phyloP scores from a whole-genome alignment of 2,329 filamentous ascomycete species.

The Macrophomina pseudophaseolina region DNA sequence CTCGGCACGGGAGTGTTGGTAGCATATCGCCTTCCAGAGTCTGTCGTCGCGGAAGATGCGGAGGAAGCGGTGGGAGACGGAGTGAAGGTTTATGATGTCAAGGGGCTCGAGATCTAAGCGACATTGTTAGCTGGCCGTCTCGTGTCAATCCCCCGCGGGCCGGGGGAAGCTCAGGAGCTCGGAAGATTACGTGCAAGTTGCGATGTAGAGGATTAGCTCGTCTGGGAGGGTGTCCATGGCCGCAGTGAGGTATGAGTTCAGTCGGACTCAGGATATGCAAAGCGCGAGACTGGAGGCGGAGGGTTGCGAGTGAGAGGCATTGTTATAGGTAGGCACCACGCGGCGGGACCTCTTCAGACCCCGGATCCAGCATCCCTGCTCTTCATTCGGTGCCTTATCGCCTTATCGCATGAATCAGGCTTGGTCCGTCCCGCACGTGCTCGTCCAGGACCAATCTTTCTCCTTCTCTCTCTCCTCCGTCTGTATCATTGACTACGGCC shows the following conservation, averaged over 20 bases:
- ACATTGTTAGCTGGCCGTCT: conserved; percentile 27
- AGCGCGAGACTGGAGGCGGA: not conserved
- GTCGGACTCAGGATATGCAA: not conserved
- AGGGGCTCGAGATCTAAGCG: conserved; percentile 64
- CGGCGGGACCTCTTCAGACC: not conserved
- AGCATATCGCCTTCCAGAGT: conserved; percentile 78
- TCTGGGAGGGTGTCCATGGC: conserved; percentile 34
- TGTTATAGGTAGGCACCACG: not conserved
- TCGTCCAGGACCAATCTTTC: no score
- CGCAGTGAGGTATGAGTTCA: not conserved
- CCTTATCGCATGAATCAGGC: not conserved
- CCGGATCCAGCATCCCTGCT: conserved; percentile 7
- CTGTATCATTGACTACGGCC: no score
- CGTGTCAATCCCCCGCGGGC: not conserved
- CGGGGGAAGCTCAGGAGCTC: conserved; percentile 5
- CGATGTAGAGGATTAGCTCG: conserved; percentile 51
- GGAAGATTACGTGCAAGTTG: conserved; percentile 44
- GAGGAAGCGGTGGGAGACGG: conserved; percentile 69
- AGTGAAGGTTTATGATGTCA: conserved; percentile 71
- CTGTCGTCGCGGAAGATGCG: conserved; percentile 73
- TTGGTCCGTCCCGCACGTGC: not conserved
- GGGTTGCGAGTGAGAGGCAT: not conserved
- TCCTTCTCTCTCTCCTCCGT: not conserved
- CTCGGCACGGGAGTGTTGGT: conserved; percentile 71
- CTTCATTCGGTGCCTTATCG: not conserved